phyloP scores from a whole-genome alignment of 305 asterid genomes.

The Rubia tinctorum region DNA sequence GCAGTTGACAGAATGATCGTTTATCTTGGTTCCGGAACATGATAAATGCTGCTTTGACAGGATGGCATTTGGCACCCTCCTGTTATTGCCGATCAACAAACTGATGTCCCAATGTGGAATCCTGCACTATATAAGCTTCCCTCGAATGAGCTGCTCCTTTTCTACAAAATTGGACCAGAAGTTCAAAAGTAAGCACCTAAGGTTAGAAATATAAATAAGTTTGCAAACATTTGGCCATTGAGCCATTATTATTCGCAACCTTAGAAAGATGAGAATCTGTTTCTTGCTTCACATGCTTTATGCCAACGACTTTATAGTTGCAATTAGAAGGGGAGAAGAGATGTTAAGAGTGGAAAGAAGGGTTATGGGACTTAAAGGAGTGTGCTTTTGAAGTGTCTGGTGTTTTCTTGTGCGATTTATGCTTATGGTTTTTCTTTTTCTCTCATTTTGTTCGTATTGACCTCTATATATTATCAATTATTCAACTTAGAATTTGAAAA shows the following conservation, averaged over 20 bases:
- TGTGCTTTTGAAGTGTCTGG: background rate
- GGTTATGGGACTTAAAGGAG: background rate
- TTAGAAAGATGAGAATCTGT: background rate
- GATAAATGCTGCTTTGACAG: conserved; percentile 32
- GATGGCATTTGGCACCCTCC: conserved; percentile 76
- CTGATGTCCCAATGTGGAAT: conserved; percentile 83
- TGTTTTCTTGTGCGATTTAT: no score
- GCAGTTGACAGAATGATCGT: background rate
- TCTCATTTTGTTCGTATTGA: no score
- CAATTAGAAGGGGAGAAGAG: no score
- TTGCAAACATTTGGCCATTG: background rate
- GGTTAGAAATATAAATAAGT: no score
- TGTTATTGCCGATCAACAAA: conserved; percentile 63
- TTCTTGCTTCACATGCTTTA: conserved; percentile 1
- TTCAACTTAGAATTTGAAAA: background rate
- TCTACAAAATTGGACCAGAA: conserved; percentile 78
- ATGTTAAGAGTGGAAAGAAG: background rate
- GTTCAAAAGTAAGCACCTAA: conserved; percentile 69
- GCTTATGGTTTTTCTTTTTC: no score
- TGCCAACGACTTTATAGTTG: background rate
- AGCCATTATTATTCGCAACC: background rate
- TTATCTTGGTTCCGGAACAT: background rate
- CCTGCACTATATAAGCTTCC: conserved; percentile 81
- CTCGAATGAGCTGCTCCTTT: conserved; percentile 63
- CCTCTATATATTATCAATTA: no score